Conservation (phyloP, 495 filamentous ascomycete genomes). For the Terfezia boudieri region DNA sequence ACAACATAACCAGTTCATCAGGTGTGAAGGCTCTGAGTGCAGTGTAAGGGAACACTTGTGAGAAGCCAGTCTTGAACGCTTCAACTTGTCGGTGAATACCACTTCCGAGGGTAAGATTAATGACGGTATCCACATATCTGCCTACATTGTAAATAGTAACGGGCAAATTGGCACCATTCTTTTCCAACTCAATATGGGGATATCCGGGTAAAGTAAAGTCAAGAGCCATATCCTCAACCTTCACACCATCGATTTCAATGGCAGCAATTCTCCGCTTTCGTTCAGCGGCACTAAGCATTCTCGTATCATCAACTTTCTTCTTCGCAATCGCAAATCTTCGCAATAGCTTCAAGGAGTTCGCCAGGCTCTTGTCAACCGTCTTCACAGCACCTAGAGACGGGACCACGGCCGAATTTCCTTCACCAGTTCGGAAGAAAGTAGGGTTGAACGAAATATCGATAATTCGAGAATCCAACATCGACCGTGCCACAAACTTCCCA, state of each 20-base stretch:
- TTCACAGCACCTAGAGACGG: conserved; percentile 85
- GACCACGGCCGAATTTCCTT: conserved; percentile 40
- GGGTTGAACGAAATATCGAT: conserved; percentile 97
- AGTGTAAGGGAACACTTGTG: conserved; percentile 87
- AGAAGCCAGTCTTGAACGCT: conserved; percentile 79
- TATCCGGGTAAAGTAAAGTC: conserved; percentile 94
- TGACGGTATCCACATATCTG: conserved; percentile 65
- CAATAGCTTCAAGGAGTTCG: conserved; percentile 63
- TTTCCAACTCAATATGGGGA: conserved; percentile 62
- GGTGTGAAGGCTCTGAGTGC: conserved; percentile 88
- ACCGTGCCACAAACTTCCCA: conserved; percentile 91
- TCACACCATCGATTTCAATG: conserved; percentile 48
- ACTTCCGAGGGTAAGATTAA: conserved; percentile 70
- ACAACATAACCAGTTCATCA: conserved; percentile 87
- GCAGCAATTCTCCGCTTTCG: conserved; percentile 45
- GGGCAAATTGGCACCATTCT: conserved; percentile 43
- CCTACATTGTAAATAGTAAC: conserved; percentile 83
- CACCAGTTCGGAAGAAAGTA: conserved; percentile 84
- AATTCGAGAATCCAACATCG: conserved; percentile 95
- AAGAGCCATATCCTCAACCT: conserved; percentile 66
- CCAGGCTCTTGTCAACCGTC: conserved; percentile 68
- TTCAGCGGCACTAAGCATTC: conserved; percentile 35
- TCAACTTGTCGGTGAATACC: conserved; percentile 80
- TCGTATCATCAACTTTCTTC: conserved; percentile 52
- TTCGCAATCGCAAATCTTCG: conserved; percentile 73